phyloP scores from a whole-genome alignment of 2,329 filamentous ascomycete genomes.

The Aspergillus novofumigatus region DNA sequence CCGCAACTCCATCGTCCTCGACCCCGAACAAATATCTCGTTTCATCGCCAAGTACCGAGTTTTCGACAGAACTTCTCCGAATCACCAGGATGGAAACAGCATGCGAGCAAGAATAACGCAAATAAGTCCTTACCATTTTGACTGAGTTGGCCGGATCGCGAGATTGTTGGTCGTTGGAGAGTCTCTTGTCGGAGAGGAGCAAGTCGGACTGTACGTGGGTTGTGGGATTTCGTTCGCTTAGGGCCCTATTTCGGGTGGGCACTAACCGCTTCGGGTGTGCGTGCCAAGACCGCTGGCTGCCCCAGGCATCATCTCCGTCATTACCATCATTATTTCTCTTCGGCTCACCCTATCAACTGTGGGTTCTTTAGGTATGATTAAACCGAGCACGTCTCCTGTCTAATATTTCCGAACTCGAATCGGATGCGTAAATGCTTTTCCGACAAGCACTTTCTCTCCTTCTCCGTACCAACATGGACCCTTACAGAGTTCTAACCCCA shows the following conservation, averaged over 20 bases:
- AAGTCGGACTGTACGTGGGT: constrained; percentile 32
- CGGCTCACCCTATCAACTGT: neutral
- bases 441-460: constrained; percentile 62
- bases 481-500: constrained; percentile 69
- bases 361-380: neutral
- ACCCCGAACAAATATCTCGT: neutral
- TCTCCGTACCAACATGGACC: constrained; percentile 85
- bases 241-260: constrained; percentile 32
- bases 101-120: constrained; percentile 15
- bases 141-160: constrained; percentile 44
- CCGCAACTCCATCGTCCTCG: neutral
- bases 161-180: constrained; percentile 39
- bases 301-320: constrained; percentile 10
- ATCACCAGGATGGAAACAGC: constrained; percentile 21
- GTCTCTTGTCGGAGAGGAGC: constrained; percentile 38
- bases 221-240: constrained; percentile 46
- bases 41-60: neutral
- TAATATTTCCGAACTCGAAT: neutral
- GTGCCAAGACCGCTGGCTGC: constrained; percentile 19
- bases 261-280: constrained; percentile 26
- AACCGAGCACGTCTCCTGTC: neutral
- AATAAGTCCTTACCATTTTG: constrained; percentile 43
- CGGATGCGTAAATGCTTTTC: constrained; percentile 40
- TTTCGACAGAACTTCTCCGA: constrained; percentile 14
- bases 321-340: neutral